Conservation (phyloP, 2,329 filamentous ascomycete genomes). For the Sporothrix globosa region DNA sequence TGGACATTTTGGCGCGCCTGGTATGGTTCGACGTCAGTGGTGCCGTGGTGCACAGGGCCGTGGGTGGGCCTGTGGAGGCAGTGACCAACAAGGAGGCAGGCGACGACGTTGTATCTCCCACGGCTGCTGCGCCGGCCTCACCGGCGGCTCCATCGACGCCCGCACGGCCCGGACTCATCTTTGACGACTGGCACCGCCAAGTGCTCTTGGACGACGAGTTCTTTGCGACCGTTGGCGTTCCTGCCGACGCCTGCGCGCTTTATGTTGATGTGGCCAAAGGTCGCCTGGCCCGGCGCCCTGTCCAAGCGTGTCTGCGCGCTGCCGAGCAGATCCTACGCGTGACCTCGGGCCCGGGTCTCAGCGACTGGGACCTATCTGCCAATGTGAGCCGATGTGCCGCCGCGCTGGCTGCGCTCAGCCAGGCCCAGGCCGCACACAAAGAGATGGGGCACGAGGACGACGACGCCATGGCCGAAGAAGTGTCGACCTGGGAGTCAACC, state of each 20-base stretch:
- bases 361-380: conserved; percentile 38
- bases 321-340: conserved; percentile 39
- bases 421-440: conserved; percentile 18
- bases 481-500: conserved; percentile 30
- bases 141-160: not conserved
- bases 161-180: conserved; percentile 40
- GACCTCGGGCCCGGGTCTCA: not conserved
- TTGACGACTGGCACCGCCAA: conserved; percentile 49
- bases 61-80: not conserved
- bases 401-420: conserved; percentile 41
- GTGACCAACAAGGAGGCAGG: not conserved
- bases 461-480: conserved; percentile 7
- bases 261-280: conserved; percentile 44
- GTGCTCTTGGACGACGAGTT: conserved; percentile 43
- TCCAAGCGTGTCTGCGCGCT: conserved; percentile 37
- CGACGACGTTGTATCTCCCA: not conserved
- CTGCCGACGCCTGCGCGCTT: conserved; percentile 45
- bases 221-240: conserved; percentile 47
- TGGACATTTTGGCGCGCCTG: conserved; percentile 46
- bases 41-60: conserved; percentile 36
- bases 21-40: conserved; percentile 49
- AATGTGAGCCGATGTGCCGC: conserved; percentile 45
- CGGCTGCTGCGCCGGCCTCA: not conserved
- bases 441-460: not conserved
- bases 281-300: conserved; percentile 27